Base-by-base conservation (phyloP, 2,329 filamentous ascomycete genomes). In the Tolypocladium cylindrosporum region DNA sequence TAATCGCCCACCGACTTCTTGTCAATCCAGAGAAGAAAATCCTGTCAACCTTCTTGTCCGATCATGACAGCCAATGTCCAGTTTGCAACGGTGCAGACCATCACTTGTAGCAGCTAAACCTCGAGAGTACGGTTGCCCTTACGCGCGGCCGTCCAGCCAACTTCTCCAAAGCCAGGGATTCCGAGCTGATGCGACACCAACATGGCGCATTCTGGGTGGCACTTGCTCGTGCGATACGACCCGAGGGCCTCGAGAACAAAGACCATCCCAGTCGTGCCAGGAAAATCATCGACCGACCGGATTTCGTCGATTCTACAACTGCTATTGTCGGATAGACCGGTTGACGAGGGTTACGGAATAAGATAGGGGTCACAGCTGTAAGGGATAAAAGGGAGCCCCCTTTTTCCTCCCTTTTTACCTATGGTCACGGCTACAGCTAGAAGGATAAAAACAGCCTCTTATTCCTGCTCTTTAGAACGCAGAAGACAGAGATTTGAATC, bases 1-100 rank as follows among this genome's bases (percentile, higher is more conserved):
- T 55, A n/a, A 55, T 55, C 34, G 53, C 53, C 53, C 41, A 55
- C 37, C 53, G 53, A 27, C 34, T 55, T 40, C 53, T 55, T 37
- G 53, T 55, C n/a, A 40, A 55, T 55, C 37, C 31, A 11, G 53
- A 55, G 39, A 40, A 55, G 34, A 37, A 36, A 31, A 36, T 55
- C 16, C 41, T 55, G 53, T 9, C 41, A 31, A 55, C 53, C 7
- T 55, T 55, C 16, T 41, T 7, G 39, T 5, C 53, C 13, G 53
- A 55, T 55, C 53, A 55, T 40, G 34, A 40, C 21, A 40, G 37
- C 3, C 53, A 40, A 31, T 53, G 50, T 37, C 50, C 50, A 53
- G 16, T 53, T 53, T 53, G 50, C 50, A 53, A 37, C 24, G 13
- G 16, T 27, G 36, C 50, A 53, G 36, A 27, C 36, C 9, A 53